phyloP scores from a whole-genome alignment of 1,284 basidiomycete genomes.

The Trichosporon asahii region DNA sequence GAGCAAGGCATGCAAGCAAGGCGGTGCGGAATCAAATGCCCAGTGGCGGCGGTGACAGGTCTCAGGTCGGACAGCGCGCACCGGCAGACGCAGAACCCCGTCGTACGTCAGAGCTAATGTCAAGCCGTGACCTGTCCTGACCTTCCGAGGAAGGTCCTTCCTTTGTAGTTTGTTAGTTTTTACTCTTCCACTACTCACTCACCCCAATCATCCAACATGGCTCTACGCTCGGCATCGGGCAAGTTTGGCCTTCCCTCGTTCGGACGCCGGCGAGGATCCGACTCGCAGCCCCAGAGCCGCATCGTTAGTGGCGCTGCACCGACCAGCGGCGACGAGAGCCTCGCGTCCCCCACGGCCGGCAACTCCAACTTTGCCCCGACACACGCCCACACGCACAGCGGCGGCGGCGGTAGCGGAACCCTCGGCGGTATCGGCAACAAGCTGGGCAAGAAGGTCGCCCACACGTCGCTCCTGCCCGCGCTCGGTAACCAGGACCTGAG shows the following conservation, averaged over 20 bases:
- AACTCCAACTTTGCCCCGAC: slow-evolving; percentile 7
- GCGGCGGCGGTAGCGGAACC: slow-evolving; percentile 5
- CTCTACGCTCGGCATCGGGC: slow-evolving; percentile 39
- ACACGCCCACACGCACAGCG: not conserved
- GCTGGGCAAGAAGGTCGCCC: slow-evolving; percentile 45
- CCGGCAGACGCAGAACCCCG: not conserved
- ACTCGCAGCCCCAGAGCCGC: slow-evolving; percentile 1
- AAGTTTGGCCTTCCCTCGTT: slow-evolving; percentile 42
- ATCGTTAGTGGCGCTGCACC: not conserved
- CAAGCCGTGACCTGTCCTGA: not conserved
- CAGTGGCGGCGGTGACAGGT: not conserved
- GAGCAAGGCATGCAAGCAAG: no score
- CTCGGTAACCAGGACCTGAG: slow-evolving; percentile 79
- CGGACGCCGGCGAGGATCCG: slow-evolving; percentile 28
- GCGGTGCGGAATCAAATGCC: not conserved
- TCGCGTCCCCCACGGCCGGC: slow-evolving; percentile 9
- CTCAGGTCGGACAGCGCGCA: not conserved
- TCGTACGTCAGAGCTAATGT: slow-evolving; percentile 10
- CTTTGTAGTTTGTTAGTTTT: not conserved
- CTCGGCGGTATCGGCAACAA: slow-evolving; percentile 39
- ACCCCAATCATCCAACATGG: slow-evolving; percentile 24
- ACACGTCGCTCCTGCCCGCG: slow-evolving; percentile 58
- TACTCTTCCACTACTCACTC: not conserved
- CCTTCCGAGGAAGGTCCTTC: not conserved
- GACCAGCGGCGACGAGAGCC: slow-evolving; percentile 7